Evolutionary conservation across 2,329 filamentous ascomycete species (phyloP).

Genomic region (Dactylellina haptotyla): DNA sequence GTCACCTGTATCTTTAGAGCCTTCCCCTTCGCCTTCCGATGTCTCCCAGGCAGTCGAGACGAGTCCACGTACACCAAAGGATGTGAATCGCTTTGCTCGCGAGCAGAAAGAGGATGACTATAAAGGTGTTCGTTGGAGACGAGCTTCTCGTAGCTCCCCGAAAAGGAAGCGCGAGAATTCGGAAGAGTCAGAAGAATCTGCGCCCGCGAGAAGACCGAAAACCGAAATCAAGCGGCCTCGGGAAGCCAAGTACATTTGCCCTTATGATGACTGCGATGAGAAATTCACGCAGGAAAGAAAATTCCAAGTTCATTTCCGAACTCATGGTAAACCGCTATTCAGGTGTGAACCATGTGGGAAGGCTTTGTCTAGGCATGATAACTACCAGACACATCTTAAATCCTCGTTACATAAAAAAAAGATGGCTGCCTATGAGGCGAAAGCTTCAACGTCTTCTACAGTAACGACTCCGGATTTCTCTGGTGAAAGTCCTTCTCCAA

Average conservation of each 20-base stretch:
- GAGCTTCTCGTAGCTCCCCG: neutral
- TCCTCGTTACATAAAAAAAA: slow-evolving; percentile 9
- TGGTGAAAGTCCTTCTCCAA: no score
- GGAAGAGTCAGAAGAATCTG: neutral
- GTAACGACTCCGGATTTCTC: no score
- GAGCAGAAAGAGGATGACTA: slow-evolving; percentile 11
- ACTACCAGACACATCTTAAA: slow-evolving; percentile 10
- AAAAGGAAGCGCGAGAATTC: neutral
- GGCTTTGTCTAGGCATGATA: slow-evolving; percentile 14
- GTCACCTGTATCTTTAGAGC: neutral
- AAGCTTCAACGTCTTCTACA: no score
- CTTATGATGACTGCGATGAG: neutral
- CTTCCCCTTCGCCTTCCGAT: neutral
- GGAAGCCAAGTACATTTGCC: neutral
- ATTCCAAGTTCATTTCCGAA: slow-evolving; percentile 30
- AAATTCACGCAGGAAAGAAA: slow-evolving; percentile 18
- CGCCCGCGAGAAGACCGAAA: neutral
- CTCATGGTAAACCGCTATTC: slow-evolving; percentile 24
- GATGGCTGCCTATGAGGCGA: no score
- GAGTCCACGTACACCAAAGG: neutral
- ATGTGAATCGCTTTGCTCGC: slow-evolving; percentile 15
- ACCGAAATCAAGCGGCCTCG: slow-evolving; percentile 21
- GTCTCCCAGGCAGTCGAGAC: neutral
- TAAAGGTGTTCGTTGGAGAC: slow-evolving; percentile 10
- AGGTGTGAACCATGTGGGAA: slow-evolving; percentile 19